A percentile compares a stretch with the other conserved stretches of the same genome.
Conservation (phyloP, 2,329 filamentous ascomycete species). For the Pseudogymnoascus sp. region DNA sequence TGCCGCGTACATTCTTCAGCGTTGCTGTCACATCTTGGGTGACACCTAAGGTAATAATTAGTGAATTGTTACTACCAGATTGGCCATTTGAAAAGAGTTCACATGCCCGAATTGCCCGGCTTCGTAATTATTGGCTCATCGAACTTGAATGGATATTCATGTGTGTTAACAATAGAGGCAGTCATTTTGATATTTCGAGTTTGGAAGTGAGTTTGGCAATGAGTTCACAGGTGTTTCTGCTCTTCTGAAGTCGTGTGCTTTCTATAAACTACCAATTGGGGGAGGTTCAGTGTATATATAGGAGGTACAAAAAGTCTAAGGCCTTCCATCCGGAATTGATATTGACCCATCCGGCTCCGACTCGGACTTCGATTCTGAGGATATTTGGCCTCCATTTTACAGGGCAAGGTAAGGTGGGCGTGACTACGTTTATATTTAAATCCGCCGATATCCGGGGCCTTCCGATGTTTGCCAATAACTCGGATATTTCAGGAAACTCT, state of each 20-base stretch:
- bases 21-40: slow-evolving; percentile 14
- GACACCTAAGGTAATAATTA: background rate
- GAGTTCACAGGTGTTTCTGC: background rate
- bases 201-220: background rate
- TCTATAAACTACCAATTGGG: background rate
- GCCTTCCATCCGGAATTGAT: slow-evolving; percentile 9
- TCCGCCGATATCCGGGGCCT: background rate
- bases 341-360: background rate
- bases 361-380: background rate
- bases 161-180: slow-evolving; percentile 27
- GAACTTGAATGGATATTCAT: slow-evolving; percentile 30
- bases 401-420: background rate
- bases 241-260: background rate
- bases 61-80: background rate
- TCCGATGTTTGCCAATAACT: background rate
- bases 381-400: background rate
- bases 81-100: background rate
- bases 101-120: slow-evolving; percentile 9
- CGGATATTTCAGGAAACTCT: background rate
- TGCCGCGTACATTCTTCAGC: slow-evolving; percentile 30
- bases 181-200: slow-evolving; percentile 17
- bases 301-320: background rate
- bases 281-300: background rate
- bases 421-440: background rate
- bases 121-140: slow-evolving; percentile 12